Evolutionary conservation across 164 flowering plant genomes (phyloP), one percentile per base, ranked within the genome.

Genomic region (Dillenia turbinata): DNA sequence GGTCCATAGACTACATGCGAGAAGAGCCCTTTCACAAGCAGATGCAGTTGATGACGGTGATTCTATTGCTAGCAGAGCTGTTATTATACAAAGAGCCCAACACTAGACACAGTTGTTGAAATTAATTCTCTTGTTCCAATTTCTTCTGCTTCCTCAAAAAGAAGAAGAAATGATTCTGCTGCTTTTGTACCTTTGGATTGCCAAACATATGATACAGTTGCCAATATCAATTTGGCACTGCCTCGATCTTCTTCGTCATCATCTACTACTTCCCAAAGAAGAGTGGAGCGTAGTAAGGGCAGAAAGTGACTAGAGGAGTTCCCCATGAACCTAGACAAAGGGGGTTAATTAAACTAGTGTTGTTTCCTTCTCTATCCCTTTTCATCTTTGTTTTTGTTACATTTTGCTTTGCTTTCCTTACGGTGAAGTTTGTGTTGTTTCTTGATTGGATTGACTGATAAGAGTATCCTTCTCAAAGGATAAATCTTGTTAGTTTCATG

Each of bases 291-390:
- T 13, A 43, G 48, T 71, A 8, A 58, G 61, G 49, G 61, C 67
- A 56, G 70, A 66, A 65, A 44, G 52, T 16, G 66, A 61, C 24
- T 19, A 56, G 26, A 46, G 73, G 61, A 49, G 57, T 8, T 54
- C 54, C 66, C 7, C 71, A 66, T 55, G 79, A 54, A 19, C 62
- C 58, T 2, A 70, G 73, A 44, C 66, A 81, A 67, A 73, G 83
- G 50, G 61, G 80, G 48, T 56, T 76, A n/a, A n/a, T n/a, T n/a
- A 68, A 47, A 67, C 53, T 47, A 10, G 2, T 22, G 62, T 59
- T 59, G 62, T 59, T 48, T 52, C 13, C 0, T 33, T 44, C 51
- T n/a, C 43, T 46, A 14, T 50, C 19, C 19, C 50, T n/a, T 26
- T n/a, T 12, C 48, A 16, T 24, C 53, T 49, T 52, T 11, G 33